Evolutionary conservation across 2,329 filamentous ascomycete genomes (phyloP), one percentile per base, ranked within the genome.

Genomic region (Exophiala aquamarina): DNA sequence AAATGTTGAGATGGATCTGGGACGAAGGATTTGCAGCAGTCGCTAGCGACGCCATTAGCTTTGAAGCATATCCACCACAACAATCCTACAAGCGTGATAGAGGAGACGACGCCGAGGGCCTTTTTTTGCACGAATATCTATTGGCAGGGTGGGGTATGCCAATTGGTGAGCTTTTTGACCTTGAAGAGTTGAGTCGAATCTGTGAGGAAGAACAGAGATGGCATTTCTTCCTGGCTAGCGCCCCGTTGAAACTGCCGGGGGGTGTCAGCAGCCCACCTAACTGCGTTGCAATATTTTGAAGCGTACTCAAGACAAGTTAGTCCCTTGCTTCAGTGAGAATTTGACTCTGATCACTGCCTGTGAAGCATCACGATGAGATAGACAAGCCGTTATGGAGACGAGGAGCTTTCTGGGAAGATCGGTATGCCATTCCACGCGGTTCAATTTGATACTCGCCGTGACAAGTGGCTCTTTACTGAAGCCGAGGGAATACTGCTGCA

Each of bases 1-100:
- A 68, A 4, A 73, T 72, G 5, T 66, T 80, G 11, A 68, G 71
- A 29, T 83, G 79, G 79, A 65, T 82, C 14, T 83, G 79, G 78
- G 73, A 81, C 44, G 69, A 74, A 40, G 65, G 69, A 11, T 81
- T 83, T 54, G 66, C 77, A 0, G 80, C 79, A 1, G 72, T 82
- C 0, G 80, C 73, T 0, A 75, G 79, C 2, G 81, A 84, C 49
- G 70, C 73, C 39, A 74, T 78, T 8, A 70, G 68, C 4, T 76
- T 65, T 31, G 77, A 78, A 2, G 80, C 84, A 48, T 71, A 73
- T 32, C 49, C 49, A 53, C 44, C 52, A 1, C 45, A 51, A 29
- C 34, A 46, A 17, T 41, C 31, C n/a, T 47, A 47, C 46, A 21
- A 35, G 7, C 35, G 47, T 5, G 36, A 34, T 19, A 23, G 45